phyloP scores from a whole-genome alignment of 2,329 filamentous ascomycete species.

The Epichloe festucae region DNA sequence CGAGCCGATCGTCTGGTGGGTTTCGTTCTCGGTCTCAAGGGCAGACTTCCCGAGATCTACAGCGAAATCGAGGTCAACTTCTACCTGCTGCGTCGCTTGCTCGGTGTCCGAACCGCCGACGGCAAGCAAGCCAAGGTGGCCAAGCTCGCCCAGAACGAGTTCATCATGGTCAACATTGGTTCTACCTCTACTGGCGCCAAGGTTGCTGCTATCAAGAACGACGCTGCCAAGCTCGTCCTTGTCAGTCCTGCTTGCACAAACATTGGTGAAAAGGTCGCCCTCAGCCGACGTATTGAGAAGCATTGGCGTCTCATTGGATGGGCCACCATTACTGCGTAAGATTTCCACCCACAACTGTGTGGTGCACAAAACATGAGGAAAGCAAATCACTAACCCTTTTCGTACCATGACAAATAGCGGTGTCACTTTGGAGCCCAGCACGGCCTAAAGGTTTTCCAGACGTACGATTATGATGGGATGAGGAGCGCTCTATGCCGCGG shows the following conservation, averaged over 20 bases:
- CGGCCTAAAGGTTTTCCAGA: constrained; percentile 20
- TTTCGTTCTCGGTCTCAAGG: constrained; percentile 91
- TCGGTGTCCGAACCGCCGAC: constrained; percentile 95
- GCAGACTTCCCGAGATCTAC: constrained; percentile 90
- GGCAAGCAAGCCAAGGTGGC: constrained; percentile 99
- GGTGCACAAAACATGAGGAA: background rate
- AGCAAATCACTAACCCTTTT: background rate
- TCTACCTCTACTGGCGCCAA: constrained; percentile 96
- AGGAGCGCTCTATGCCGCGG: constrained; percentile 3
- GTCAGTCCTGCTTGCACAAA: constrained; percentile 94
- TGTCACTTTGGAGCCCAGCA: constrained; percentile 40
- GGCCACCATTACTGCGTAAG: constrained; percentile 65
- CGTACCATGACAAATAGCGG: constrained; percentile 23
- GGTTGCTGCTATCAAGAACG: constrained; percentile 91
- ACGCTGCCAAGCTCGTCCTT: constrained; percentile 87
- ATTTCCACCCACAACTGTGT: constrained; percentile 9
- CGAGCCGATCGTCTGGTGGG: constrained; percentile 97
- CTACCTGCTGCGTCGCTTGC: constrained; percentile 84
- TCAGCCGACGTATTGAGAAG: constrained; percentile 96
- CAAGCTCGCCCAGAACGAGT: constrained; percentile 95
- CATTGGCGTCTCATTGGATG: constrained; percentile 94
- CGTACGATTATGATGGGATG: constrained; percentile 4
- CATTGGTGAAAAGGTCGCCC: constrained; percentile 93
- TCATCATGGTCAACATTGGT: constrained; percentile 99
- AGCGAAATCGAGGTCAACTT: constrained; percentile 99